phyloP scores from a whole-genome alignment of 495 filamentous ascomycete species.

The Aspergillus nidulans region DNA sequence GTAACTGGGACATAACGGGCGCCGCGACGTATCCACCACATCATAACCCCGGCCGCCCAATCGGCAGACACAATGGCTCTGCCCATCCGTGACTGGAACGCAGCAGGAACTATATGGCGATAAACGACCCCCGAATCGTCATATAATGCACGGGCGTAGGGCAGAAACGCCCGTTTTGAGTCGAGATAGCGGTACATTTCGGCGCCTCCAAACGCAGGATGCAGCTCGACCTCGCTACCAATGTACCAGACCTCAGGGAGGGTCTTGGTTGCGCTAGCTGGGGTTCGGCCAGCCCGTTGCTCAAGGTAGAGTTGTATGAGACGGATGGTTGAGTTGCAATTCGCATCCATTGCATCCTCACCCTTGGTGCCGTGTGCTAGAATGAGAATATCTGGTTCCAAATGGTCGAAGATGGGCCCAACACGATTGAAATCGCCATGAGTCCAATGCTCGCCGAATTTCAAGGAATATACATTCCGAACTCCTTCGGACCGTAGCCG shows the following conservation, averaged over 20 bases:
- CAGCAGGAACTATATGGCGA: constrained; percentile 16
- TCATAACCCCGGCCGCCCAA: constrained; percentile 10
- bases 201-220: not conserved
- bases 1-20: constrained; percentile 16
- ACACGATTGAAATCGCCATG: not conserved
- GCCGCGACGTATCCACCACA: constrained; percentile 20
- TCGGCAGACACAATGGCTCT: constrained; percentile 5
- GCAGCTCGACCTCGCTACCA: constrained; percentile 14
- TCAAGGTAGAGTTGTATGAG: constrained; percentile 10
- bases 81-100: constrained; percentile 7
- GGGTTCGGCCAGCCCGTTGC: not conserved
- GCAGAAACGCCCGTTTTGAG: constrained; percentile 13
- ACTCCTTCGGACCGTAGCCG: constrained; percentile 12
- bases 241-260: constrained; percentile 20
- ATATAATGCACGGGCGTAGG: constrained; percentile 15
- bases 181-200: constrained; percentile 6
- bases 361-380: constrained; percentile 10
- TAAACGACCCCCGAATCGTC: constrained; percentile 8
- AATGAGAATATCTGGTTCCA: constrained; percentile 10
- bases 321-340: constrained; percentile 11
- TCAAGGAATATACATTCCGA: not conserved
- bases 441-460: constrained; percentile 5
- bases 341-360: constrained; percentile 5
- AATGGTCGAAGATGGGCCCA: not conserved
- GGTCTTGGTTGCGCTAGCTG: not conserved